phyloP scores from a whole-genome alignment of 2,329 filamentous ascomycete genomes.

The Trichoderma cornu-damae region DNA sequence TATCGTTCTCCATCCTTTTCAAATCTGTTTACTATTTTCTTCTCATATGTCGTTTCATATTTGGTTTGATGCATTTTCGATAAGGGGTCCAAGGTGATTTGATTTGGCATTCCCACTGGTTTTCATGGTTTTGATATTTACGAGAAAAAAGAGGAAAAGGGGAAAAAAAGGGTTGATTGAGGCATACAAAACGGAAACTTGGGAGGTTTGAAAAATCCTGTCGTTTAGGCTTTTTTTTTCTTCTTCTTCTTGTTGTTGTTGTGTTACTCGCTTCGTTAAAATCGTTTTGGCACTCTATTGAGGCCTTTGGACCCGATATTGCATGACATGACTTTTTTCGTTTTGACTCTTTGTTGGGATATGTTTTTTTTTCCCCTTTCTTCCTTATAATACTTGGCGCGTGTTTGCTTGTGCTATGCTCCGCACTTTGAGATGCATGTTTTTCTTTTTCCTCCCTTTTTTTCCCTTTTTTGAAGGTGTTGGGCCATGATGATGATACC shows the following conservation, averaged over 20 bases:
- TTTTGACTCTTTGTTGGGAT: too few species aligned
- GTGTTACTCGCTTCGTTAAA: background rate
- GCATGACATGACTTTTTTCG: background rate
- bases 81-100: background rate
- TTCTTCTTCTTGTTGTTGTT: background rate
- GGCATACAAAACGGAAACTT: too few species aligned
- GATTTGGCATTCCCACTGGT: background rate
- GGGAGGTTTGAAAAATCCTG: conserved; percentile 3
- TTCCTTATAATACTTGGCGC: too few species aligned
- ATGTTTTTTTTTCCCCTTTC: too few species aligned
- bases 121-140: conserved; percentile 2
- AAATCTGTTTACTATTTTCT: background rate
- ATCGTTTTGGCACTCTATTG: background rate
- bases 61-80: conserved; percentile 12
- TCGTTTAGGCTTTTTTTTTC: conserved; percentile 1
- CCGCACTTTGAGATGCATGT: too few species aligned
- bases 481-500: too few species aligned
- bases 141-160: background rate
- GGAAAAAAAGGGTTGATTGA: background rate
- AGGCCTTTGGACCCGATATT: background rate
- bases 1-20: background rate
- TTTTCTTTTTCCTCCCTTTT: too few species aligned
- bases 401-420: too few species aligned
- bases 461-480: too few species aligned
- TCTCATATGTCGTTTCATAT: background rate